Conservation (phyloP, 2,329 filamentous ascomycete genomes). For the Venturiaceae sp. region DNA sequence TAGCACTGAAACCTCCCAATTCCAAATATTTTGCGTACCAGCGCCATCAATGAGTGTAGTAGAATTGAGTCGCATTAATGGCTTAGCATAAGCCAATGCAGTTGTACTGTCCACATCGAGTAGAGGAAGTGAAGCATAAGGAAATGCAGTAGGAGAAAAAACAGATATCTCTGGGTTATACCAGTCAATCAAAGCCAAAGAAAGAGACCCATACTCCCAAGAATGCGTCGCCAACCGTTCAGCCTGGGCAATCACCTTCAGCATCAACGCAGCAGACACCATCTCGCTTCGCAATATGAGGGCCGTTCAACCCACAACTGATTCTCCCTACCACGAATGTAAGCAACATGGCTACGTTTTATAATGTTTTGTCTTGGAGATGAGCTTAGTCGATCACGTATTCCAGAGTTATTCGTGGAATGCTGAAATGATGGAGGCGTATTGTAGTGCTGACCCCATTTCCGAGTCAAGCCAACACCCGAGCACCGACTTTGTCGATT, state of each 20-base stretch:
- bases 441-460: too few relatives aligned
- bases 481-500: not conserved
- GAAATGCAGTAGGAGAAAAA: conserved; percentile 27
- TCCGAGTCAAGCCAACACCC: not conserved
- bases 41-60: conserved; percentile 24
- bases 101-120: conserved; percentile 16
- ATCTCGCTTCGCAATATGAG: not conserved
- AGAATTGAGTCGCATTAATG: conserved; percentile 20
- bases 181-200: conserved; percentile 31
- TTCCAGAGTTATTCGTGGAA: too few relatives aligned
- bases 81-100: conserved; percentile 24
- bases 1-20: not conserved
- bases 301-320: too few relatives aligned
- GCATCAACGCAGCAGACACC: conserved; percentile 8
- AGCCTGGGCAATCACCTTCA: not conserved
- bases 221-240: conserved; percentile 22
- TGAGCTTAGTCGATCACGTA: too few relatives aligned
- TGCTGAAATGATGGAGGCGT: too few relatives aligned
- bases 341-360: too few relatives aligned
- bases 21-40: not conserved
- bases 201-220: conserved; percentile 33
- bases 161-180: conserved; percentile 25
- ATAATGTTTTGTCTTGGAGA: too few relatives aligned
- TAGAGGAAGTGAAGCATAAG: conserved; percentile 17
- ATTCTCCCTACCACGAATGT: too few relatives aligned